phyloP scores from a whole-genome alignment of 495 filamentous ascomycete species.

The Cercophora newfieldiana region DNA sequence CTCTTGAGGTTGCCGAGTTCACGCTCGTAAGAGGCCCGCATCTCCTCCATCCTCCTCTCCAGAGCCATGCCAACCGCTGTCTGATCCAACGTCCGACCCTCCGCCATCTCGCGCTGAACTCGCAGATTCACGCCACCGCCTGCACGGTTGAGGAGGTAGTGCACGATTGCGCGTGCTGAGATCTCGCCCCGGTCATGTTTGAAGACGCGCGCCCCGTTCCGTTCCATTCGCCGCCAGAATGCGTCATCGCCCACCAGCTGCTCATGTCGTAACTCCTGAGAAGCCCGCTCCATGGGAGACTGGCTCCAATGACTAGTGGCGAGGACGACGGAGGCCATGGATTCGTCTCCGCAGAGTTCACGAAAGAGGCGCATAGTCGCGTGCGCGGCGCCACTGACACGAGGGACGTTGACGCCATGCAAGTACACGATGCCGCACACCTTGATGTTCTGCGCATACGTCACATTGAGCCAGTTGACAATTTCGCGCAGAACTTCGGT shows the following conservation, averaged over 20 bases:
- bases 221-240: background rate
- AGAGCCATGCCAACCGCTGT: constrained; percentile 4
- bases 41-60: constrained; percentile 1
- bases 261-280: background rate
- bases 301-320: background rate
- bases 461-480: constrained; percentile 21
- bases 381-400: constrained; percentile 39
- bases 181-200: constrained; percentile 8
- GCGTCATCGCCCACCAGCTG: background rate
- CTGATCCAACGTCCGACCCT: background rate
- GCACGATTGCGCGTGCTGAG: constrained; percentile 3
- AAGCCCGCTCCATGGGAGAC: background rate
- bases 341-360: constrained; percentile 41
- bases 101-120: constrained; percentile 5
- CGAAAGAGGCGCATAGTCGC: constrained; percentile 45
- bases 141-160: background rate
- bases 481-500: constrained; percentile 38
- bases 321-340: background rate
- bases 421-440: constrained; percentile 43
- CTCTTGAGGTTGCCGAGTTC: constrained; percentile 2
- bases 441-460: constrained; percentile 5
- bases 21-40: constrained; percentile 1
- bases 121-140: background rate
- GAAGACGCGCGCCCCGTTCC: constrained; percentile 1
- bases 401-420: constrained; percentile 44